phyloP scores from a whole-genome alignment of 768 basidiomycete genomes.

The Zangia roseola region DNA sequence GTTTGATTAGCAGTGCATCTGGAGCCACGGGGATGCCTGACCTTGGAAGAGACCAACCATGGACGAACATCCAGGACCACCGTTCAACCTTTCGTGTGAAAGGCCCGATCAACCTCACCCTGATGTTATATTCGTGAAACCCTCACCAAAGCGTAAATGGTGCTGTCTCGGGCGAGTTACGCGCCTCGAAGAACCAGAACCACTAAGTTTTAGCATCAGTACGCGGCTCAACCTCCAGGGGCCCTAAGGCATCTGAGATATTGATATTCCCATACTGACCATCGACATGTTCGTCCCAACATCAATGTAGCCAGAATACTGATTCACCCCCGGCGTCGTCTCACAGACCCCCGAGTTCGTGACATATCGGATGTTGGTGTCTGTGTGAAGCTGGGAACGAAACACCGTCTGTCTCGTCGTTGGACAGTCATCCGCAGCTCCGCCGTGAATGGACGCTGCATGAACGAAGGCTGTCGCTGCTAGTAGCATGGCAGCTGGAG shows the following conservation, averaged over 20 bases:
- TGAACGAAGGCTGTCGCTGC: too few relatives aligned
- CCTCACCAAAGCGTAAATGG: slow-evolving; percentile 64
- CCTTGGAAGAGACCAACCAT: slow-evolving; percentile 70
- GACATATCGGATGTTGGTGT: slow-evolving; percentile 45
- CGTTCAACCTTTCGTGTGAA: slow-evolving; percentile 43
- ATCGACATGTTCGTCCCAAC: slow-evolving; percentile 57
- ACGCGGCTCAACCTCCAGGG: neutral
- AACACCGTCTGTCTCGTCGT: neutral
- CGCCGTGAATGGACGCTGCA: too few relatives aligned
- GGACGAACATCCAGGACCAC: slow-evolving; percentile 61
- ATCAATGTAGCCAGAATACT: slow-evolving; percentile 63
- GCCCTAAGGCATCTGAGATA: too few relatives aligned
- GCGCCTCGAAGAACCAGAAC: slow-evolving; percentile 76
- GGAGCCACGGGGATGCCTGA: slow-evolving; percentile 10
- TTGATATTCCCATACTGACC: slow-evolving; percentile 34
- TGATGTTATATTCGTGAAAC: too few relatives aligned
- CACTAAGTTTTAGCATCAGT: slow-evolving; percentile 39
- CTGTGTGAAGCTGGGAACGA: slow-evolving; percentile 16
- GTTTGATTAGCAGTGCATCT: neutral
- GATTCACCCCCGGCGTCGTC: slow-evolving; percentile 57
- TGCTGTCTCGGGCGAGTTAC: slow-evolving; percentile 56
- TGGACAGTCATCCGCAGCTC: too few relatives aligned
- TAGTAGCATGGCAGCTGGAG: too few relatives aligned
- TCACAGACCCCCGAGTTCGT: slow-evolving; percentile 63
- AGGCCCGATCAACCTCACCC: slow-evolving; percentile 1